Conservation (phyloP, 164 flowering plant genomes). For the Vitis rupestris region DNA sequence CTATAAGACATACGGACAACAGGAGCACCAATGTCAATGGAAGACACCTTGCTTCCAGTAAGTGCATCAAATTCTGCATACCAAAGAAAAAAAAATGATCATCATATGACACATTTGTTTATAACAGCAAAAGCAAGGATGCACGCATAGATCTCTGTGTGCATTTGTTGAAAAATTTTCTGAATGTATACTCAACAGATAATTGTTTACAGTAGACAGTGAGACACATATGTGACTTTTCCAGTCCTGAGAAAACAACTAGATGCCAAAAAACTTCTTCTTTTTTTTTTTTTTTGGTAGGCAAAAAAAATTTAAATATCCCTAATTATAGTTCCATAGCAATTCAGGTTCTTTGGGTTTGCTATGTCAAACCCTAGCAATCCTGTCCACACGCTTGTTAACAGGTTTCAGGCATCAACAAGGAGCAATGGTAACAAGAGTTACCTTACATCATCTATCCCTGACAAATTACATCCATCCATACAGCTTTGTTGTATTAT, state of each 20-base stretch:
- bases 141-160: too few species aligned
- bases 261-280: neutral
- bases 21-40: slow-evolving; percentile 81
- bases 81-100: neutral
- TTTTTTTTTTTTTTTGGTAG: too few species aligned
- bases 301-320: neutral
- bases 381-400: neutral
- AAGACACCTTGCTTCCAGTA: slow-evolving; percentile 92
- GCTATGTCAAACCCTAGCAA: neutral
- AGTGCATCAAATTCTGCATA: slow-evolving; percentile 88
- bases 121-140: neutral
- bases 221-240: too few species aligned
- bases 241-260: neutral
- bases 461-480: neutral
- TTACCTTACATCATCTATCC: neutral
- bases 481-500: neutral
- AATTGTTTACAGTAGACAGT: too few species aligned
- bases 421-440: neutral
- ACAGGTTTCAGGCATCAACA: neutral
- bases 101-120: neutral
- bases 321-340: neutral
- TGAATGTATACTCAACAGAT: too few species aligned
- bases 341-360: neutral
- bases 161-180: too few species aligned
- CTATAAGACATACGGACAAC: slow-evolving; percentile 94